Evolutionary conservation across 2,329 filamentous ascomycete species (phyloP).

Genomic region (Sordariomycetes sp.): DNA sequence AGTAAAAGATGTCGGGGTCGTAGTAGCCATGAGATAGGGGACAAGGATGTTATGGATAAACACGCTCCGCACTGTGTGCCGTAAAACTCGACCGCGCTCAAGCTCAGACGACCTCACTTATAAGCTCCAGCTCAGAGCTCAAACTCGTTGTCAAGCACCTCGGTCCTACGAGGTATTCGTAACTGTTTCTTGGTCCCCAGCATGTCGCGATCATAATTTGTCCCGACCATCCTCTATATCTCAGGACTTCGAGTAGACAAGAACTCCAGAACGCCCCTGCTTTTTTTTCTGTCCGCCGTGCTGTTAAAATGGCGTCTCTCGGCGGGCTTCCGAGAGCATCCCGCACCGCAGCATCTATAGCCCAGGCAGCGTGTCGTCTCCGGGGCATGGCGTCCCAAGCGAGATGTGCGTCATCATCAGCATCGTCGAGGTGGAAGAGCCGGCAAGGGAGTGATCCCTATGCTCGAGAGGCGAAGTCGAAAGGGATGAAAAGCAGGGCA

Average conservation of each 20-base stretch:
- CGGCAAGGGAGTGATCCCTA: constrained; percentile 65
- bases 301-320: not conserved
- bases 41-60: too few species aligned
- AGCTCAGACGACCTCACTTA: too few species aligned
- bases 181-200: not conserved
- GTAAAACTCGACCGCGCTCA: too few species aligned
- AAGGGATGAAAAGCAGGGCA: constrained; percentile 76
- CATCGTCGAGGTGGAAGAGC: constrained; percentile 69
- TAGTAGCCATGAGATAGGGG: too few species aligned
- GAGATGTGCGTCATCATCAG: constrained; percentile 23
- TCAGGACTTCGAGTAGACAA: too few species aligned
- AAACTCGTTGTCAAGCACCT: not conserved
- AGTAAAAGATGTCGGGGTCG: too few species aligned
- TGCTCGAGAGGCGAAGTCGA: constrained; percentile 61
- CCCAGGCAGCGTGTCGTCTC: not conserved
- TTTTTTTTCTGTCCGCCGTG: not conserved
- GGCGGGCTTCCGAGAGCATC: not conserved
- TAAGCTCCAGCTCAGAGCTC: too few species aligned
- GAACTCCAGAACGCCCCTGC: not conserved
- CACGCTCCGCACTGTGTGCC: too few species aligned
- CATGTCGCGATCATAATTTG: not conserved
- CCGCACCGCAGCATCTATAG: not conserved
- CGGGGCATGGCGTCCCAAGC: not conserved
- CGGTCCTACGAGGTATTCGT: not conserved
- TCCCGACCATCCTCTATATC: not conserved